These are phyloP conservation scores for Primulina eburnea DNA, from an alignment of 257 asterid genomes.

Conservation along the genomic window DNA sequence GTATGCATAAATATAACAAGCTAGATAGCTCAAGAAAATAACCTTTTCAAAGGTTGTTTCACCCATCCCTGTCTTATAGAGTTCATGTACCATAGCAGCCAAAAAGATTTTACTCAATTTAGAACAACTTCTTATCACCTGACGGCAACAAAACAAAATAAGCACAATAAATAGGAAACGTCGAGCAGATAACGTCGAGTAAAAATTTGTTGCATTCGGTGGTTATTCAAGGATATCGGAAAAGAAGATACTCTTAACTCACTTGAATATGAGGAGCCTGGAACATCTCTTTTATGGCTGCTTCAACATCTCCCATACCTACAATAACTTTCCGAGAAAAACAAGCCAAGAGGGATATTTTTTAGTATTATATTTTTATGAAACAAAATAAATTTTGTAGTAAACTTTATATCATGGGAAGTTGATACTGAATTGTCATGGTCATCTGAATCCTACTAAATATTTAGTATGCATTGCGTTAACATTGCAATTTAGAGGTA, in stretches of 20 bases:
- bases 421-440: neutral
- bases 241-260: conserved; percentile 28
- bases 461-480: conserved; percentile 2
- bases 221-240: conserved; percentile 12
- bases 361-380: conserved; percentile 9
- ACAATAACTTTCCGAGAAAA: conserved; percentile 59
- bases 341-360: conserved; percentile 12
- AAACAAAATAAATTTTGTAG: conserved; percentile 6
- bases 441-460: neutral
- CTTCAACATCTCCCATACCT: conserved; percentile 75
- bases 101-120: conserved; percentile 81
- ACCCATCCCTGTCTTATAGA: conserved; percentile 91
- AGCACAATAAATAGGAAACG: neutral
- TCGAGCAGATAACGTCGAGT: neutral
- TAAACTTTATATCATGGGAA: conserved; percentile 3
- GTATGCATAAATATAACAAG: conserved; percentile 4
- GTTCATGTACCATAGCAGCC: conserved; percentile 97
- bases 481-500: conserved; percentile 6
- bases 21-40: conserved; percentile 18
- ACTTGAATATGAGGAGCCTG: conserved; percentile 99
- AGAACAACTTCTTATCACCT: conserved; percentile 80
- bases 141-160: conserved; percentile 21
- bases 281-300: conserved; percentile 94
- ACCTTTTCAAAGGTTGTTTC: conserved; percentile 97
- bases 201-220: neutral